phyloP scores from a whole-genome alignment of 306 rosid species.

The Begonia masoniana region DNA sequence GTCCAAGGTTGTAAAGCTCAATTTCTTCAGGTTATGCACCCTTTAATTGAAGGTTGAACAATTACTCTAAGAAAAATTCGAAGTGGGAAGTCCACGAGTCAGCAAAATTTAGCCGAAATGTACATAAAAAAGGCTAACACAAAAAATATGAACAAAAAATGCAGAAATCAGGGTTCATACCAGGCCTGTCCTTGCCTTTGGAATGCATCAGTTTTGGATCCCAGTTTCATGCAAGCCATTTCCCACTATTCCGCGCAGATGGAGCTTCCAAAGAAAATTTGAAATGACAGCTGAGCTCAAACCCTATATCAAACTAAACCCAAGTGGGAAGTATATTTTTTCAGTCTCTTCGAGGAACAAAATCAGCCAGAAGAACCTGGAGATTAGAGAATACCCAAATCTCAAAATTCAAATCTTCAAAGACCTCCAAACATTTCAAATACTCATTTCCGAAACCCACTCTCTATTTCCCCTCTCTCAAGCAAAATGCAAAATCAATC shows the following conservation, averaged over 20 bases:
- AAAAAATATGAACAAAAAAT: neutral
- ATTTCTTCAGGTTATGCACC: too few species aligned
- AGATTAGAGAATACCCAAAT: constrained; percentile 1
- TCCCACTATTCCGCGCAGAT: neutral
- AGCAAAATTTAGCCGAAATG: too few species aligned
- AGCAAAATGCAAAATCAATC: too few species aligned
- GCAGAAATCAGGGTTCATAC: constrained; percentile 24
- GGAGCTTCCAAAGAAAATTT: too few species aligned
- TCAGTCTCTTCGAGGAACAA: constrained; percentile 11
- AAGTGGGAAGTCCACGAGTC: too few species aligned
- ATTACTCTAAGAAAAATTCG: too few species aligned
- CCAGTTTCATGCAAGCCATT: constrained; percentile 94
- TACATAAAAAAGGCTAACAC: too few species aligned
- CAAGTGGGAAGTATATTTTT: neutral
- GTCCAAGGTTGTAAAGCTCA: too few species aligned
- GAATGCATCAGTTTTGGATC: constrained; percentile 90
- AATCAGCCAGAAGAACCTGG: neutral
- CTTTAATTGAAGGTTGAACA: too few species aligned
- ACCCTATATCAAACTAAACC: constrained; percentile 15
- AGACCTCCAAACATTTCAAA: neutral
- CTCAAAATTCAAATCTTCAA: constrained; percentile 10
- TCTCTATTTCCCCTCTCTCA: too few species aligned
- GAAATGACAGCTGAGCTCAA: neutral
- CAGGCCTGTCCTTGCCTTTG: constrained; percentile 99
- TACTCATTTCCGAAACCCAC: too few species aligned